These are phyloP conservation scores for Solanum piurae DNA, from an alignment of 257 asterid species.

Conservation along the genomic window DNA sequence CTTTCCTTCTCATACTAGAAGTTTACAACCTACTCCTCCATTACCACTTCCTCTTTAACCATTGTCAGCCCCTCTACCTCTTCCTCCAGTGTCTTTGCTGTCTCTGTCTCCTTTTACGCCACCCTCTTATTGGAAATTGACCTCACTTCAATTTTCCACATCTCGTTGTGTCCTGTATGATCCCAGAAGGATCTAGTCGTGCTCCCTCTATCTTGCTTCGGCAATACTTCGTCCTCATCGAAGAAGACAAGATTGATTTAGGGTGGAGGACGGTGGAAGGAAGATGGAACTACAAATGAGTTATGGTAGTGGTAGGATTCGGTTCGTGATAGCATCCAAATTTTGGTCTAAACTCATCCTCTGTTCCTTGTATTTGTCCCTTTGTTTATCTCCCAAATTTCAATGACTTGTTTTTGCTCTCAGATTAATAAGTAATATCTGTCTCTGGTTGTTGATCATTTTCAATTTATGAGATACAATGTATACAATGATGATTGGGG, in stretches of 20 bases:
- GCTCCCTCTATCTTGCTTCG: background rate
- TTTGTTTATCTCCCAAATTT: background rate
- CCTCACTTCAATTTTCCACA: background rate
- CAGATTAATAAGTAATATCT: background rate
- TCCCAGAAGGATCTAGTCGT: background rate
- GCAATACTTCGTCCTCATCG: background rate
- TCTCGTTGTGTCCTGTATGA: background rate
- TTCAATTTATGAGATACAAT: background rate
- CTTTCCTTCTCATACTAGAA: background rate
- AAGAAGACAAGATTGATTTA: background rate
- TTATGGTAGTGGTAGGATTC: background rate
- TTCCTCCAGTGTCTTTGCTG: background rate
- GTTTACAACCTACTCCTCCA: background rate
- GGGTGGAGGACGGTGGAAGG: background rate
- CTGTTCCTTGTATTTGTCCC: background rate
- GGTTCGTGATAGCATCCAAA: background rate
- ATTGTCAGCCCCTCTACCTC: background rate
- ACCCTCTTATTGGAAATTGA: background rate
- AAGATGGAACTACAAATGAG: background rate
- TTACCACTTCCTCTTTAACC: background rate
- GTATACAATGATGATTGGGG: background rate
- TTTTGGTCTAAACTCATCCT: background rate
- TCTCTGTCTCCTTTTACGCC: background rate
- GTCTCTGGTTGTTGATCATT: background rate
- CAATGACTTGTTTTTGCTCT: background rate